Conservation (phyloP, 2,329 filamentous ascomycete species). For the Diaporthe batatas region DNA sequence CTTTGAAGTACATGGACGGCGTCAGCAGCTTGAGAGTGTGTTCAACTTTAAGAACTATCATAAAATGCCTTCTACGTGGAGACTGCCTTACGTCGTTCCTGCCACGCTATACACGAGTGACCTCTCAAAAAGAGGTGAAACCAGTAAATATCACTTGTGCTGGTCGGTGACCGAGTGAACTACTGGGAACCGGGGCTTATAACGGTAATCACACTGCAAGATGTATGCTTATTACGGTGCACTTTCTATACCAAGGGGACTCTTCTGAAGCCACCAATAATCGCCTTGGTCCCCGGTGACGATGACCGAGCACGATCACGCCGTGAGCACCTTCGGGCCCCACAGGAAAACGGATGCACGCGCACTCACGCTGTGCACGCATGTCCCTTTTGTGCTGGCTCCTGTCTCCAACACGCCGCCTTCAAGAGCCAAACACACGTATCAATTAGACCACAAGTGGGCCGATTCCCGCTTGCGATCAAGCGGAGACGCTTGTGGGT, state of each 20-base stretch:
- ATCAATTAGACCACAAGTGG: conserved; percentile 73
- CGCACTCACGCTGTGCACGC: too few species aligned
- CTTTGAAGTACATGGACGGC: not conserved
- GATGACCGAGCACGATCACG: not conserved
- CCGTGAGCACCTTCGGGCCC: not conserved
- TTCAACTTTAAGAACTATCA: not conserved
- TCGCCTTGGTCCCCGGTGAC: not conserved
- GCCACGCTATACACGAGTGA: not conserved
- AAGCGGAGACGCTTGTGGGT: conserved; percentile 63
- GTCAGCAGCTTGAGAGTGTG: not conserved
- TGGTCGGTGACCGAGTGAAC: not conserved
- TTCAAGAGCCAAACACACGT: conserved; percentile 69
- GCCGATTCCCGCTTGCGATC: conserved; percentile 74
- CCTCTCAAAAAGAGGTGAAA: not conserved
- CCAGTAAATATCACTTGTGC: not conserved
- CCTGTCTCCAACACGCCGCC: conserved; percentile 58
- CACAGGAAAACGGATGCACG: too few species aligned
- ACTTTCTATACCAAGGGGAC: conserved; percentile 61
- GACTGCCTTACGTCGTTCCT: not conserved
- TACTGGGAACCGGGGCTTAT: not conserved
- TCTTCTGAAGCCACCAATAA: conserved; percentile 53
- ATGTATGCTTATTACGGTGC: not conserved
- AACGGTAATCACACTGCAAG: not conserved
- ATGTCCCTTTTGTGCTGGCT: too few species aligned
- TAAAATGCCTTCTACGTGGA: not conserved